Conservation (phyloP, 805 yeast species). For the Metschnikowia amazonensis region DNA sequence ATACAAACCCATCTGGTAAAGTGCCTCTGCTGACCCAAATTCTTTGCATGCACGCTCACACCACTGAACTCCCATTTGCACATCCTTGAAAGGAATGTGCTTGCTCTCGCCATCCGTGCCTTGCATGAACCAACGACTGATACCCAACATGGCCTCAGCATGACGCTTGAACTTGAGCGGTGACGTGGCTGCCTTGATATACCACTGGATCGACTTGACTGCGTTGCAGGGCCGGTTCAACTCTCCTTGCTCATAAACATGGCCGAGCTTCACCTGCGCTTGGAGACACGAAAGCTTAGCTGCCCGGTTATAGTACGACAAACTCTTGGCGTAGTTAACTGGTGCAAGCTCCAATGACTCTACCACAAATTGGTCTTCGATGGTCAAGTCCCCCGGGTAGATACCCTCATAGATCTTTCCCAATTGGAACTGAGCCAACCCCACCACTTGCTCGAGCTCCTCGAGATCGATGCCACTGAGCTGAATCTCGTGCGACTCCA, state of each 20-base stretch:
- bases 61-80: constrained; percentile 39
- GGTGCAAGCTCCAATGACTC: constrained; percentile 36
- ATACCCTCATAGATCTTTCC: constrained; percentile 44
- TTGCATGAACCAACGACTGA: constrained; percentile 38
- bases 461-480: constrained; percentile 37
- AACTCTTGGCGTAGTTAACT: constrained; percentile 40
- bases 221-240: constrained; percentile 38
- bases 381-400: constrained; percentile 40
- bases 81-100: constrained; percentile 35
- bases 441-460: constrained; percentile 40
- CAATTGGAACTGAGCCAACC: constrained; percentile 38
- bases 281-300: constrained; percentile 38
- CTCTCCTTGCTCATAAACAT: constrained; percentile 42
- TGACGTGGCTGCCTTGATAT: constrained; percentile 37
- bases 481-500: constrained; percentile 29
- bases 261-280: constrained; percentile 41
- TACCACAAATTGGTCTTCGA: constrained; percentile 34
- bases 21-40: constrained; percentile 37
- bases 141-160: constrained; percentile 45
- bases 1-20: constrained; percentile 36
- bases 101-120: constrained; percentile 34
- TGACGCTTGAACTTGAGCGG: constrained; percentile 38
- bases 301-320: constrained; percentile 39
- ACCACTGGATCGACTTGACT: constrained; percentile 44
- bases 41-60: constrained; percentile 42